phyloP scores from a whole-genome alignment of 2,329 filamentous ascomycete species.

The Exophiala bonariae region DNA sequence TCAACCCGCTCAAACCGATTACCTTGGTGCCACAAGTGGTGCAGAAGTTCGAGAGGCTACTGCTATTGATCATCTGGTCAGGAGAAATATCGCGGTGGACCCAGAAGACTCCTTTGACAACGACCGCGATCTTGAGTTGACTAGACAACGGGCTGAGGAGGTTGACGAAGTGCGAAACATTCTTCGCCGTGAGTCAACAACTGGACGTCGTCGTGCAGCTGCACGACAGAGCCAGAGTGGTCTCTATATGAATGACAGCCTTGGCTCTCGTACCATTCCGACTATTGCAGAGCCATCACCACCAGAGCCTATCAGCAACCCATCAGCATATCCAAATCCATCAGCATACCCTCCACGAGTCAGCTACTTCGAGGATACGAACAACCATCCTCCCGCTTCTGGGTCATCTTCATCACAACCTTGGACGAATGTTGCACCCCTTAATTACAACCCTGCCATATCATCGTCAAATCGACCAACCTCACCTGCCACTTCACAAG shows the following conservation, averaged over 20 bases:
- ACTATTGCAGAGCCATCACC: conserved; percentile 21
- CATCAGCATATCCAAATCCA: background rate
- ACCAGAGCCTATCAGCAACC: conserved; percentile 12
- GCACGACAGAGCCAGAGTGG: conserved; percentile 14
- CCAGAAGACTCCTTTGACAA: conserved; percentile 18
- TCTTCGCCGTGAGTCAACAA: conserved; percentile 40
- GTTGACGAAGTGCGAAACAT: conserved; percentile 28
- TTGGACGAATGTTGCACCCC: conserved; percentile 11
- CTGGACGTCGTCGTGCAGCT: conserved; percentile 38
- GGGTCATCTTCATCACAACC: conserved; percentile 2
- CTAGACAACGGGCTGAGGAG: conserved; percentile 27
- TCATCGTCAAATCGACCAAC: conserved; percentile 1
- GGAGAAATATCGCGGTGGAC: conserved; percentile 21
- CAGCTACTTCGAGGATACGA: conserved; percentile 26
- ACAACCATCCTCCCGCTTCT: conserved; percentile 14
- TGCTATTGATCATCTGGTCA: conserved; percentile 16
- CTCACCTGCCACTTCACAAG: conserved; percentile 10
- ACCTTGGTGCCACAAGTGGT: conserved; percentile 9
- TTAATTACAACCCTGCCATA: conserved; percentile 10
- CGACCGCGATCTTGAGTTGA: conserved; percentile 14
- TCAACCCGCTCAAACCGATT: background rate
- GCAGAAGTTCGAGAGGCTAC: conserved; percentile 20
- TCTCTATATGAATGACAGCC: conserved; percentile 10
- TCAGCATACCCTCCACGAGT: conserved; percentile 3
- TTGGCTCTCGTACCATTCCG: conserved; percentile 22